Conservation (phyloP, 306 rosid species). For the Glycine soja region DNA sequence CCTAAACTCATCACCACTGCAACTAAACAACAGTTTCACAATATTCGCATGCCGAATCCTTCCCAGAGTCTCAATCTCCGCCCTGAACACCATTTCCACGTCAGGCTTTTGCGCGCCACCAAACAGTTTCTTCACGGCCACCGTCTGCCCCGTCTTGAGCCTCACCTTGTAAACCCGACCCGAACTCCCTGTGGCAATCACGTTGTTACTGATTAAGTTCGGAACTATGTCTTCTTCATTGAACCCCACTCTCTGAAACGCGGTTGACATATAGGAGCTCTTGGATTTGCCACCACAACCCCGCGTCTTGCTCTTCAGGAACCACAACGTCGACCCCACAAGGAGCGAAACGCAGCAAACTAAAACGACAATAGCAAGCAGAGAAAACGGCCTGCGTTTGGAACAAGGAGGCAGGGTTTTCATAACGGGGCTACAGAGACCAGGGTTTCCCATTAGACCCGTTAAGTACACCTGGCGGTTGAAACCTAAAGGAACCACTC, state of each 20-base stretch:
- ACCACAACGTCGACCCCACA: constrained; percentile 57
- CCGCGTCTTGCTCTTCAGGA: constrained; percentile 46
- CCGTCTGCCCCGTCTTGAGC: constrained; percentile 65
- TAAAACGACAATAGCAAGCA: constrained; percentile 46
- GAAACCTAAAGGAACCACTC: constrained; percentile 71
- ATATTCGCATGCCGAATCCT: constrained; percentile 80
- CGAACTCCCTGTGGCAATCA: constrained; percentile 78
- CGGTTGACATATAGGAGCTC: constrained; percentile 47
- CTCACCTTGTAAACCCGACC: constrained; percentile 69
- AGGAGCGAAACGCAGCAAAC: constrained; percentile 49
- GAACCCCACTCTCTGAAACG: constrained; percentile 70
- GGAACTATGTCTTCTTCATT: constrained; percentile 70
- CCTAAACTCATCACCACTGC: constrained; percentile 63
- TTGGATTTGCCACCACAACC: constrained; percentile 48
- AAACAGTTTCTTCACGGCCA: constrained; percentile 81
- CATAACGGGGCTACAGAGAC: constrained; percentile 64
- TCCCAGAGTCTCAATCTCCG: constrained; percentile 81
- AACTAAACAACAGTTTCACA: constrained; percentile 74
- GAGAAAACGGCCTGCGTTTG: constrained; percentile 50
- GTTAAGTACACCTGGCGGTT: constrained; percentile 43
- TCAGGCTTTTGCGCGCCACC: constrained; percentile 49
- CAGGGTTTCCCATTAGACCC: constrained; percentile 67
- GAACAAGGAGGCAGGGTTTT: constrained; percentile 61
- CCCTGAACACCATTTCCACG: constrained; percentile 56
- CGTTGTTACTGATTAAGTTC: constrained; percentile 52